A percentile compares a stretch with the other conserved stretches of the same genome.
phyloP scores from a whole-genome alignment of 805 yeast species.

The Starmerella floricola region DNA sequence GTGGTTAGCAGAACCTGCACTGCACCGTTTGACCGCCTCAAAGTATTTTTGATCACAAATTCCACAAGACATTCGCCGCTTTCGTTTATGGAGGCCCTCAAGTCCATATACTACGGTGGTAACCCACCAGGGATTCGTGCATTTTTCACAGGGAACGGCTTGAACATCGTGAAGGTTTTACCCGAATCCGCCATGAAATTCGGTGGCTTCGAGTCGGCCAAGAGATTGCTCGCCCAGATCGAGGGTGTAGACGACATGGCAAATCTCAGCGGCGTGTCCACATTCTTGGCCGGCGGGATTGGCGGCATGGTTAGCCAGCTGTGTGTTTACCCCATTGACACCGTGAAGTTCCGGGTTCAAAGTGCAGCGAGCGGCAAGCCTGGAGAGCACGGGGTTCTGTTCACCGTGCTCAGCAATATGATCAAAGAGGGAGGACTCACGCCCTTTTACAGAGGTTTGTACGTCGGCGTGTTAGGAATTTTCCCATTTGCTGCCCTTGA shows the following conservation, averaged over 20 bases:
- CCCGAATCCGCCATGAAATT: slow-evolving; percentile 97
- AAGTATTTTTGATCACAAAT: slow-evolving; percentile 86
- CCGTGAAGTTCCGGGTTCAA: slow-evolving; percentile 83
- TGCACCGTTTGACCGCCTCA: slow-evolving; percentile 91
- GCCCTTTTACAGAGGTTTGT: slow-evolving; percentile 74
- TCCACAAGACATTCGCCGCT: slow-evolving; percentile 30
- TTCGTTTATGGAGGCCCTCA: slow-evolving; percentile 69
- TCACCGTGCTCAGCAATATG: slow-evolving; percentile 64
- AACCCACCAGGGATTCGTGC: slow-evolving; percentile 48
- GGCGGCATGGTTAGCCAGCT: slow-evolving; percentile 93
- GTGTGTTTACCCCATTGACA: slow-evolving; percentile 89
- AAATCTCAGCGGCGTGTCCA: slow-evolving; percentile 59
- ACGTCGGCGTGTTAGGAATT: slow-evolving; percentile 88
- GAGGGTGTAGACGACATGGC: slow-evolving; percentile 67
- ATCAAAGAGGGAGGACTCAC: slow-evolving; percentile 65
- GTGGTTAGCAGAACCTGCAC: slow-evolving; percentile 93
- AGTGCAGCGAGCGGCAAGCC: slow-evolving; percentile 62
- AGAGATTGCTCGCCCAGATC: slow-evolving; percentile 53
- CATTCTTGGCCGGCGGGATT: slow-evolving; percentile 87
- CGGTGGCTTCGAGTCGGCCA: slow-evolving; percentile 85
- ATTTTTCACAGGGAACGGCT: slow-evolving; percentile 90
- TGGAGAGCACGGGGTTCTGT: slow-evolving; percentile 43
- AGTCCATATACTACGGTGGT: slow-evolving; percentile 72
- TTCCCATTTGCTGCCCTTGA: slow-evolving; percentile 97
- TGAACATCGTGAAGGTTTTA: slow-evolving; percentile 83